phyloP scores from a whole-genome alignment of 2,329 filamentous ascomycete species.

The Drechslerella coelobrocha region DNA sequence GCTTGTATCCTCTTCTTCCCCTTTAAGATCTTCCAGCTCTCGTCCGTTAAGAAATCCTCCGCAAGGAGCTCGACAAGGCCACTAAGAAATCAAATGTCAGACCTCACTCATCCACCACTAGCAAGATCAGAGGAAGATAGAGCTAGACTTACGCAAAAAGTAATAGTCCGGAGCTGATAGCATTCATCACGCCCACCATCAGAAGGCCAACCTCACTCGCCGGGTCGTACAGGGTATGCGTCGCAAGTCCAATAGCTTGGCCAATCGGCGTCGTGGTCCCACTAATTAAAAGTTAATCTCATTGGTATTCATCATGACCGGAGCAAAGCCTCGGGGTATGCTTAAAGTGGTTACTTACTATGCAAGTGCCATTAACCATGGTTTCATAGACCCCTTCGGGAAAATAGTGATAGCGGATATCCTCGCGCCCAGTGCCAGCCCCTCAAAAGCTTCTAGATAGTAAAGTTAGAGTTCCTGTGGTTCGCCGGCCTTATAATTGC shows the following conservation, averaged over 20 bases:
- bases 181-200: constrained; percentile 70
- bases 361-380: constrained; percentile 62
- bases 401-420: constrained; percentile 79
- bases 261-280: constrained; percentile 69
- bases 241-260: constrained; percentile 68
- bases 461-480: no score
- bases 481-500: not conserved
- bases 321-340: no score
- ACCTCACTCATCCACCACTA: not conserved
- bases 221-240: constrained; percentile 68
- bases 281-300: not conserved
- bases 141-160: constrained; percentile 59
- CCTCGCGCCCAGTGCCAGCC: constrained; percentile 81
- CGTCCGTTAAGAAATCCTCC: constrained; percentile 70
- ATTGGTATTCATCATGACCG: not conserved
- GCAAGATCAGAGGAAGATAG: constrained; percentile 63
- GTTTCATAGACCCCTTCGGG: constrained; percentile 72
- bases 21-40: constrained; percentile 61
- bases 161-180: constrained; percentile 59
- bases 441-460: constrained; percentile 77
- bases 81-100: constrained; percentile 58
- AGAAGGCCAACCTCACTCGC: constrained; percentile 70
- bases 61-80: constrained; percentile 70
- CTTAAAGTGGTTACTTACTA: constrained; percentile 38
- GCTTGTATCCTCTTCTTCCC: constrained; percentile 69